Percentiles rank a stretch among this genome's conserved stretches.
Conservation (phyloP, 805 yeast species). For the Yamadazyma nakazawae region DNA sequence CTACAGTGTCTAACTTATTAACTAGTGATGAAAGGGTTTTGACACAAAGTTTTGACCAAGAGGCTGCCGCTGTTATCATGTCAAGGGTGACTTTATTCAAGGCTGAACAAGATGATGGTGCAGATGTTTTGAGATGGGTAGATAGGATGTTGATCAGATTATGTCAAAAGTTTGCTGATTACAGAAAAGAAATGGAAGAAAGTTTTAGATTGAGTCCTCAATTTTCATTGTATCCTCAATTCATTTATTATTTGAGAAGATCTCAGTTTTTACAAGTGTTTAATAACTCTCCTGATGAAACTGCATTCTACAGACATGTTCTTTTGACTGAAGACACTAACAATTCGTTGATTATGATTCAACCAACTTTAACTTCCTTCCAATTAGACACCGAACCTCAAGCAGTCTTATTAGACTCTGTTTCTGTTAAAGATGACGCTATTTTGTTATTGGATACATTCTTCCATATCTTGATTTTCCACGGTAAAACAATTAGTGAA, state of each 20-base stretch:
- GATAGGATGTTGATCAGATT: constrained; percentile 55
- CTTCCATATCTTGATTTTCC: constrained; percentile 65
- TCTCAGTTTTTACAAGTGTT: constrained; percentile 64
- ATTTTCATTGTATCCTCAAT: constrained; percentile 60
- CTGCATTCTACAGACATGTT: constrained; percentile 60
- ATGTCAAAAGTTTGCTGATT: constrained; percentile 38
- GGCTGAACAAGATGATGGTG: constrained; percentile 76
- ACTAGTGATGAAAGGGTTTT: constrained; percentile 40
- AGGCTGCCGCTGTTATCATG: constrained; percentile 60
- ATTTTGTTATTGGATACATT: constrained; percentile 63
- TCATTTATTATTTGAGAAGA: constrained; percentile 63
- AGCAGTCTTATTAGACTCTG: constrained; percentile 62
- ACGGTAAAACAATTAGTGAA: constrained; percentile 62
- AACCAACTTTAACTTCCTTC: constrained; percentile 49
- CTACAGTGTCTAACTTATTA: constrained; percentile 50
- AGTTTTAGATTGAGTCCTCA: constrained; percentile 50
- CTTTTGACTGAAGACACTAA: constrained; percentile 59
- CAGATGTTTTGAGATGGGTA: constrained; percentile 91
- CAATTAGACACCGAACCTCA: constrained; percentile 45
- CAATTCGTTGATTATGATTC: constrained; percentile 64
- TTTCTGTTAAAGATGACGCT: constrained; percentile 55
- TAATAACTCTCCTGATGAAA: constrained; percentile 71
- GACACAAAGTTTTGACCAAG: constrained; percentile 59
- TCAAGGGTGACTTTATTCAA: constrained; percentile 81
- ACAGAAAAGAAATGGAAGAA: constrained; percentile 42